phyloP scores from a whole-genome alignment of 805 yeast genomes.

The Lachancea waltii region DNA sequence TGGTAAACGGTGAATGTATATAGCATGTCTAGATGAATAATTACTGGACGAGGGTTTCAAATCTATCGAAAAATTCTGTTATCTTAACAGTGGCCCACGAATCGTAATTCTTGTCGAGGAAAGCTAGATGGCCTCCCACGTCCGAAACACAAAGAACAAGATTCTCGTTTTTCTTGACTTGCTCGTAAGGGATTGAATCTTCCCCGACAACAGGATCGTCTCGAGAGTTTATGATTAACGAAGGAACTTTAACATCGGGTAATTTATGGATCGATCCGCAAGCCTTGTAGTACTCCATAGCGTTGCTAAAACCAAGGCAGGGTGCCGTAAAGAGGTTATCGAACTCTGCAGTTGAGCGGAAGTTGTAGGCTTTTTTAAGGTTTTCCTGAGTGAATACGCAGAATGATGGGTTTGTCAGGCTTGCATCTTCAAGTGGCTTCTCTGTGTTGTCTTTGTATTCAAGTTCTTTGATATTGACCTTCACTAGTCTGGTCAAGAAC shows the following conservation, averaged over 20 bases:
- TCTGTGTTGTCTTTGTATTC: conserved; percentile 25
- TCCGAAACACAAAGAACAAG: conserved; percentile 51
- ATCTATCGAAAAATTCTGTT: conserved; percentile 36
- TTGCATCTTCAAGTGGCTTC: conserved; percentile 16
- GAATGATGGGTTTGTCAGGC: conserved; percentile 18
- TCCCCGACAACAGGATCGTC: conserved; percentile 61
- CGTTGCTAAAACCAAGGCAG: conserved; percentile 55
- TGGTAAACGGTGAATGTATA: conserved; percentile 35
- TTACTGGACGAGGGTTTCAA: conserved; percentile 29
- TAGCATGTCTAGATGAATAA: conserved; percentile 2
- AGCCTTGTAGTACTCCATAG: conserved; percentile 55
- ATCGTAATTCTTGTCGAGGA: conserved; percentile 37
- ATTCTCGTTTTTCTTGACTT: conserved; percentile 50
- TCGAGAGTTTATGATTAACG: conserved; percentile 48
- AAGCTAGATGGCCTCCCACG: conserved; percentile 68
- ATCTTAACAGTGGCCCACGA: conserved; percentile 45
- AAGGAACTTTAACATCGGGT: conserved; percentile 52
- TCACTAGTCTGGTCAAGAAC: conserved; percentile 38
- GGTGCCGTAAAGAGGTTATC: conserved; percentile 58
- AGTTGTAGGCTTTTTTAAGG: conserved; percentile 33
- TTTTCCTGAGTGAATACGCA: conserved; percentile 30
- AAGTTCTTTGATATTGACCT: conserved; percentile 37
- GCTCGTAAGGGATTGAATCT: conserved; percentile 44
- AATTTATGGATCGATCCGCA: conserved; percentile 58
- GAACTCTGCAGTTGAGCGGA: conserved; percentile 45